A percentile compares a stretch with the other conserved stretches of the same genome.
phyloP scores from a whole-genome alignment of 106 monocot species.

The Cymbidium sinense region DNA sequence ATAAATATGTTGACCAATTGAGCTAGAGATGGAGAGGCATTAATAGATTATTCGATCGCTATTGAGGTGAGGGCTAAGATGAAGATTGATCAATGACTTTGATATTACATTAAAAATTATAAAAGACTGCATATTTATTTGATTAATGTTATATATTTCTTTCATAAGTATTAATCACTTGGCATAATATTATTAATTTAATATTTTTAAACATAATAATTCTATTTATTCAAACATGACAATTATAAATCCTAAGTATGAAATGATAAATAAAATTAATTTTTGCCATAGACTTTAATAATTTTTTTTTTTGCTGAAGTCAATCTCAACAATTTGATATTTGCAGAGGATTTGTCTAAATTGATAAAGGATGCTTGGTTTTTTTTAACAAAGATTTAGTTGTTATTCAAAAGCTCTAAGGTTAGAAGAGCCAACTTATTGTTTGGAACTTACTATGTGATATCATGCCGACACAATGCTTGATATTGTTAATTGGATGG shows the following conservation, averaged over 20 bases:
- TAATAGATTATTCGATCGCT: no score
- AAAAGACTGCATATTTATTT: no score
- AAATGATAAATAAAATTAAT: background rate
- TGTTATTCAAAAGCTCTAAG: background rate
- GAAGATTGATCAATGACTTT: no score
- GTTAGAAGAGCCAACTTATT: background rate
- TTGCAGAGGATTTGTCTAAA: background rate
- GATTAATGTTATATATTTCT: no score
- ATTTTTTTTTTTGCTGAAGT: background rate
- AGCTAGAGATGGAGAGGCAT: no score
- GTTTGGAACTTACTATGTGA: background rate
- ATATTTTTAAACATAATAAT: no score
- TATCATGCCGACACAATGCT: background rate
- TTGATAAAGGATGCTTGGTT: background rate
- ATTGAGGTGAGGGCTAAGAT: no score
- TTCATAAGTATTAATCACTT: no score
- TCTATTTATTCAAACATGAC: background rate
- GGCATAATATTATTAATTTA: no score
- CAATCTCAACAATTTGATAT: background rate
- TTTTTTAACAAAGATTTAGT: no score
- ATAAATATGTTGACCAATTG: no score
- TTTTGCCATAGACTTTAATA: background rate
- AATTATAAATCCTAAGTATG: background rate
- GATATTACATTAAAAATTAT: no score
- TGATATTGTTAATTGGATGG: background rate